Evolutionary conservation across 2,329 filamentous ascomycete genomes (phyloP).

Genomic region (Exophiala xenobiotica): DNA sequence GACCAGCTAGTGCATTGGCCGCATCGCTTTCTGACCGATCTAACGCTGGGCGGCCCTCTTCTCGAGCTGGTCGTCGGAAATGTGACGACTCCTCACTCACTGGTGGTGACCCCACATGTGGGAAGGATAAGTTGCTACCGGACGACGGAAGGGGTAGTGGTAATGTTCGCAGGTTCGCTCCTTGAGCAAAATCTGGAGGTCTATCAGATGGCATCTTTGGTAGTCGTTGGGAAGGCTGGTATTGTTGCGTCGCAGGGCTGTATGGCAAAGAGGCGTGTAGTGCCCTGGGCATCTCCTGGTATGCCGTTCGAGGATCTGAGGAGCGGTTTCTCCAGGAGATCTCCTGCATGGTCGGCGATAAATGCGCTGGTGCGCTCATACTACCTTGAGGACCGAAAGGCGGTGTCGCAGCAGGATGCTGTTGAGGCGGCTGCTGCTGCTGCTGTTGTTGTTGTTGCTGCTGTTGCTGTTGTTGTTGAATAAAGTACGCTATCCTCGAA

Average conservation of each 20-base stretch:
- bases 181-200: constrained; percentile 12
- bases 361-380: constrained; percentile 3
- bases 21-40: constrained; percentile 29
- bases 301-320: constrained; percentile 14
- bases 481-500: constrained; percentile 16
- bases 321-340: constrained; percentile 19
- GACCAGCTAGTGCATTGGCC: constrained; percentile 26
- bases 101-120: constrained; percentile 13
- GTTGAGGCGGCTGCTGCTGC: neutral
- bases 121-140: constrained; percentile 1
- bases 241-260: constrained; percentile 9
- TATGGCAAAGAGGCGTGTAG: constrained; percentile 12
- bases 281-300: constrained; percentile 15
- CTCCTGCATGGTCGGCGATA: constrained; percentile 20
- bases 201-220: constrained; percentile 19
- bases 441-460: constrained; percentile 8
- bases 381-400: constrained; percentile 1
- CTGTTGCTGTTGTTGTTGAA: constrained; percentile 16
- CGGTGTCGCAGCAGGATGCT: neutral
- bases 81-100: constrained; percentile 7
- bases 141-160: constrained; percentile 20
- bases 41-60: constrained; percentile 11
- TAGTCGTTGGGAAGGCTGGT: constrained; percentile 12
- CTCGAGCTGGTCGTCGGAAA: constrained; percentile 13
- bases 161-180: constrained; percentile 13